Base-by-base conservation (phyloP, 2,329 filamentous ascomycete genomes). In the Paraconiothyrium sp. region DNA sequence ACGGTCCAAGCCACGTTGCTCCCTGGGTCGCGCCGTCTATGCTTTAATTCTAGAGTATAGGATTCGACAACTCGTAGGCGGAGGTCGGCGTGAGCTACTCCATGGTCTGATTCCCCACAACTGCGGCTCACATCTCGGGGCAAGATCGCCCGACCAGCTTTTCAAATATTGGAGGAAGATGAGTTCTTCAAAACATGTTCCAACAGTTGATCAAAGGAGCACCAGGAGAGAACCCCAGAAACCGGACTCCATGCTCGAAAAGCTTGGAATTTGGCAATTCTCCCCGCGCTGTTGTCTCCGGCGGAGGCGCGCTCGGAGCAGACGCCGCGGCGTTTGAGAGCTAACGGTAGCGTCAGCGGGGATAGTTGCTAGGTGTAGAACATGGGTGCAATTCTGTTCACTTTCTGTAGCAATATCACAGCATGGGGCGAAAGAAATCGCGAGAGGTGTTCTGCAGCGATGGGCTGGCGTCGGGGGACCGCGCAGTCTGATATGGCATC, bases 241-340 rank as follows among this genome's bases (percentile, higher is more conserved):
- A 7, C n/a, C 24, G 13, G 46, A 39, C 52, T 8, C 22, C 22
- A n/a, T 54, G 35, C 51, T 54, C 13, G 14, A 30, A 16, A 16
- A 16, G 51, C 24, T 14, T 44, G 22, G 1, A 22, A 44, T n/a
- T 9, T 52, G 70, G 69, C 58, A 73, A 69, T 62, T 55, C 54
- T 57, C 66, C 57, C 68, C 69, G 69, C 68, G 68, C 66, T 62
- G 35, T 37, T 24, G 57, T 62, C 58, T 59, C 61, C 55, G 55
- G 46, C 35, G 50, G 52, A 35, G 56, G 46, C 47, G 32, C 54
- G 51, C 49, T 64, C 63, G 52, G 66, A 65, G 67, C 70, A 73
- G 63, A 71, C 39, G 63, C 72, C 70, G 72, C 70, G 71, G 71
- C 59, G 49, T 67, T 58, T 70, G 72, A 64, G 51, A 44, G 50